A percentile compares a stretch with the other conserved stretches of the same genome.
Conservation (phyloP, 805 yeast species). For the Lipomyces spencermartinsiae region DNA sequence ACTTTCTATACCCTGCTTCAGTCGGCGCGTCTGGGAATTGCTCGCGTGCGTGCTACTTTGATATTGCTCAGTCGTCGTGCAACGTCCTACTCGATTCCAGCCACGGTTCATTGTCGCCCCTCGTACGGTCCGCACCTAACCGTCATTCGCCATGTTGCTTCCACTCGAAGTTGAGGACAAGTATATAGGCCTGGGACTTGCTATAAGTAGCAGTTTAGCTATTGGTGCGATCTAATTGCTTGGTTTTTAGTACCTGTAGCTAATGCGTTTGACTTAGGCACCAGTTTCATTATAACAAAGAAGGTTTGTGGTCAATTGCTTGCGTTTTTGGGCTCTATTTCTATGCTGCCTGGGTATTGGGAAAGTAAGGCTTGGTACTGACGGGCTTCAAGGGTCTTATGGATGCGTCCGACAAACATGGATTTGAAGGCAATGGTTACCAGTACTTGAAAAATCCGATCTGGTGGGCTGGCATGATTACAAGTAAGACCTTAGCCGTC, state of each 20-base stretch:
- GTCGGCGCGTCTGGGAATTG: background rate
- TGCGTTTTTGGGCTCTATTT: background rate
- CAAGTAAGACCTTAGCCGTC: slow-evolving; percentile 45
- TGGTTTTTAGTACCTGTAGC: slow-evolving; percentile 3
- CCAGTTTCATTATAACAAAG: slow-evolving; percentile 78
- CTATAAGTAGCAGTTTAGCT: slow-evolving; percentile 85
- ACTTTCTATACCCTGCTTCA: background rate
- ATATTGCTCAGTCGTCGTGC: background rate
- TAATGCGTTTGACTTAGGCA: slow-evolving; percentile 23
- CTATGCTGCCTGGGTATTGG: background rate
- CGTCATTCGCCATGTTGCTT: background rate
- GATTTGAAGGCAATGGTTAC: slow-evolving; percentile 73
- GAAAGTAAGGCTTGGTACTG: background rate
- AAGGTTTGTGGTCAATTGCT: slow-evolving; percentile 47
- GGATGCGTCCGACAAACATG: slow-evolving; percentile 68
- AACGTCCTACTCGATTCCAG: background rate
- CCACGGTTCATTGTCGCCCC: background rate
- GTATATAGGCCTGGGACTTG: slow-evolving; percentile 86
- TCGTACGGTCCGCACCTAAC: background rate
- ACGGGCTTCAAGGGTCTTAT: slow-evolving; percentile 61
- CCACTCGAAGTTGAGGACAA: slow-evolving; percentile 67
- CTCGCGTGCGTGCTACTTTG: background rate
- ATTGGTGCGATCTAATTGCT: slow-evolving; percentile 70
- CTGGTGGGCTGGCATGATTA: slow-evolving; percentile 92
- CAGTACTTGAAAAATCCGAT: slow-evolving; percentile 82